Percentiles rank a stretch among this genome's conserved stretches.
Conservation (phyloP, 306 rosid genomes). For the Vigna hirtella region DNA sequence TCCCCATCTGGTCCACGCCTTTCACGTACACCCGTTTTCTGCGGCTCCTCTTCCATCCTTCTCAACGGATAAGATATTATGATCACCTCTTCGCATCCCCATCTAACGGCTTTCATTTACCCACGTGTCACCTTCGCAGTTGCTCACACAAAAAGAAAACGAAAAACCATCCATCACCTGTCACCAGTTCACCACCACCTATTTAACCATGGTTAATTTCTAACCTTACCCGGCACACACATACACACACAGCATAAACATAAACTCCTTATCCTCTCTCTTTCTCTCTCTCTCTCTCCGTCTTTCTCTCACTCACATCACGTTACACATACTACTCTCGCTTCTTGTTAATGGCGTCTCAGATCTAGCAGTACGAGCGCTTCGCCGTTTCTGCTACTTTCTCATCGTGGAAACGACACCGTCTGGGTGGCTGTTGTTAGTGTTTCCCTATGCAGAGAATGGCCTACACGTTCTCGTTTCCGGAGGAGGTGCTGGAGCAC, state of each 20-base stretch:
- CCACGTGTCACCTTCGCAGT: constrained; percentile 59
- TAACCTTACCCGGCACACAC: constrained; percentile 53
- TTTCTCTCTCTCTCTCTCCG: background rate
- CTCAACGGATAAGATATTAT: constrained; percentile 60
- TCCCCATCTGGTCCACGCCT: constrained; percentile 42
- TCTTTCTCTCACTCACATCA: constrained; percentile 1
- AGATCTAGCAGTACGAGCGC: constrained; percentile 66
- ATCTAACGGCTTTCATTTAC: constrained; percentile 52
- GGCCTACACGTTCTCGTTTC: constrained; percentile 71
- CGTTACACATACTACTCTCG: constrained; percentile 15
- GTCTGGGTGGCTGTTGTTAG: background rate
- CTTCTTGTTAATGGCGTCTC: constrained; percentile 61
- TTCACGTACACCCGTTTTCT: constrained; percentile 68
- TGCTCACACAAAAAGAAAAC: background rate
- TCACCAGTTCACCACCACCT: constrained; percentile 37
- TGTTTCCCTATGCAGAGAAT: constrained; percentile 59
- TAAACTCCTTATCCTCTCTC: constrained; percentile 63
- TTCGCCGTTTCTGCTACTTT: background rate
- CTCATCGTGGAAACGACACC: constrained; percentile 34
- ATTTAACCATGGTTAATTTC: constrained; percentile 75
- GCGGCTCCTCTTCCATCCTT: constrained; percentile 63
- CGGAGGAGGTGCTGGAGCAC: constrained; percentile 89
- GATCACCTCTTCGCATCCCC: constrained; percentile 48
- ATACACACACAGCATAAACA: constrained; percentile 17
- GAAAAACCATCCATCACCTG: background rate